Evolutionary conservation across 306 rosid species (phyloP).

Genomic region (Pterocarpus santalinus): DNA sequence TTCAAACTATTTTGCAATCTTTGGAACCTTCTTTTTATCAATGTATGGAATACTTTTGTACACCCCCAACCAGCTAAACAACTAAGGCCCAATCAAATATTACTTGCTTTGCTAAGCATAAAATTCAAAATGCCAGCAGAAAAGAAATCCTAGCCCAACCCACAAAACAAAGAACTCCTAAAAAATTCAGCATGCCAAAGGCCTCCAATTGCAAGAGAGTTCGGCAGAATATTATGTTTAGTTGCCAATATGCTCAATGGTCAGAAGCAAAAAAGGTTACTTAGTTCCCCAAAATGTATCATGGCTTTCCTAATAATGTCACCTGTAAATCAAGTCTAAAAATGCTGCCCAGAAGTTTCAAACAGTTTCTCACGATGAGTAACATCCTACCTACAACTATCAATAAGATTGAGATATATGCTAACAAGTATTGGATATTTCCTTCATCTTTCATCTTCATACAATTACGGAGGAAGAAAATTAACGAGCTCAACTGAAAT

Average conservation of each 20-base stretch:
- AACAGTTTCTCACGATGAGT: background rate
- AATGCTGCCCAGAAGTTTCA: conserved; percentile 17
- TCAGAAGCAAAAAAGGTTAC: background rate
- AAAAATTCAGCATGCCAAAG: background rate
- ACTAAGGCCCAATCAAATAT: background rate
- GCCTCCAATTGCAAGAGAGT: background rate
- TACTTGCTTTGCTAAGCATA: background rate
- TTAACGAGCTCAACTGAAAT: background rate
- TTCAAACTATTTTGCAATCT: conserved; percentile 11
- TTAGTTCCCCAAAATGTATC: background rate
- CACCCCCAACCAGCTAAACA: background rate
- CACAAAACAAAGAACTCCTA: background rate
- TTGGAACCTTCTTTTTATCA: background rate
- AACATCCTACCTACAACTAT: conserved; percentile 21
- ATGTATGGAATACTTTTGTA: background rate
- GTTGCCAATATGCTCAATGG: background rate
- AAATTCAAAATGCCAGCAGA: background rate
- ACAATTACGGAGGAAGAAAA: conserved; percentile 24
- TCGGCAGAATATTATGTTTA: background rate
- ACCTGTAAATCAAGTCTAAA: background rate
- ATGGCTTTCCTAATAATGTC: background rate
- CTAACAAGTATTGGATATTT: conserved; percentile 16
- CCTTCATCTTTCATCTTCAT: conserved; percentile 24
- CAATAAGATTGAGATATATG: conserved; percentile 11
- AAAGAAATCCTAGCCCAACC: background rate